These are phyloP conservation scores for Jamesozyma hellenica DNA, from an alignment of 805 yeast genomes.

Conservation along the genomic window DNA sequence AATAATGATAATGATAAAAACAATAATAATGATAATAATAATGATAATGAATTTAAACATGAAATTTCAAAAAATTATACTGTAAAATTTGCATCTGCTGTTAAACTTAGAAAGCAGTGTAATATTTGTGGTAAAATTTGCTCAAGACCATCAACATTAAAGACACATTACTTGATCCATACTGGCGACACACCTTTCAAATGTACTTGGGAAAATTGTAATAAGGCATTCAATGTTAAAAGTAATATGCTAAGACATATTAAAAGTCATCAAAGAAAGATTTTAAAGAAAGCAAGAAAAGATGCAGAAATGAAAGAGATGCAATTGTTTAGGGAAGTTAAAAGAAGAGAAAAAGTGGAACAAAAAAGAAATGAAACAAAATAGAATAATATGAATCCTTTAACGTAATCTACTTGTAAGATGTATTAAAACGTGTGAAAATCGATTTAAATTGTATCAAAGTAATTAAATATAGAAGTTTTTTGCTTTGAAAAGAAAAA, in stretches of 20 bases:
- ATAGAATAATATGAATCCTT: no score
- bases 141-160: conserved; percentile 72
- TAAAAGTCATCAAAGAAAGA: conserved; percentile 47
- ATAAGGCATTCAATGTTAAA: conserved; percentile 60
- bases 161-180: conserved; percentile 71
- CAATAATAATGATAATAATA: not conserved
- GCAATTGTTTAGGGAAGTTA: not conserved
- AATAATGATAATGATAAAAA: no score
- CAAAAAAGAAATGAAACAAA: not conserved
- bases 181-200: conserved; percentile 66
- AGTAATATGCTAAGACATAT: conserved; percentile 75
- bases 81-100: conserved; percentile 7
- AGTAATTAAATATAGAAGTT: no score
- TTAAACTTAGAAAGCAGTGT: conserved; percentile 2
- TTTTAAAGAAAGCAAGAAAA: conserved; percentile 1
- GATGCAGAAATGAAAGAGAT: not conserved
- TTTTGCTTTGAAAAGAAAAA: no score
- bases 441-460: no score
- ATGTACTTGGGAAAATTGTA: conserved; percentile 57
- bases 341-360: not conserved
- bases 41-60: not conserved
- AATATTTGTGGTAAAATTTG: conserved; percentile 56
- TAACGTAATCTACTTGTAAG: no score
- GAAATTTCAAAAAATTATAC: conserved; percentile 2
- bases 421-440: no score